These are phyloP conservation scores for Wickerhamiella parazyma DNA, from an alignment of 805 yeast genomes.

Conservation along the genomic window DNA sequence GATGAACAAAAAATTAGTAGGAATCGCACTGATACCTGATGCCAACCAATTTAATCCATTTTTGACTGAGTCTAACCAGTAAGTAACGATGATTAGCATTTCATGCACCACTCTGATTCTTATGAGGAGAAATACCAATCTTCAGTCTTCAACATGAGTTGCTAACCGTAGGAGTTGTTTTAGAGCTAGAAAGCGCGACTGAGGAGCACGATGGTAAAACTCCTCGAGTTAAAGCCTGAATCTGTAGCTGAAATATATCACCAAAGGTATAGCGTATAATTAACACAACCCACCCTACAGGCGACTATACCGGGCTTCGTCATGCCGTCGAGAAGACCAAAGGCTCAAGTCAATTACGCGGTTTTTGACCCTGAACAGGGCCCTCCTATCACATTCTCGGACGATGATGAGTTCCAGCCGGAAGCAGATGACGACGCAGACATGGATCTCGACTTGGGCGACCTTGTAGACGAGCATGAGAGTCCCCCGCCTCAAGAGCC, in stretches of 20 bases:
- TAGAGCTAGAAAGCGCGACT: no score
- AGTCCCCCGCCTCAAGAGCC: background rate
- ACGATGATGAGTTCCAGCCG: slow-evolving; percentile 9
- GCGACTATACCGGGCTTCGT: background rate
- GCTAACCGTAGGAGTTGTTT: slow-evolving; percentile 15
- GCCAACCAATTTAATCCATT: background rate
- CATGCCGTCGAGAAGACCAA: background rate
- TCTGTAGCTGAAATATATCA: no score
- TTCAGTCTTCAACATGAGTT: slow-evolving; percentile 28
- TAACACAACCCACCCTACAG: no score
- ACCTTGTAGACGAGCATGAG: slow-evolving; percentile 1
- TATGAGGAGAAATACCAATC: slow-evolving; percentile 21
- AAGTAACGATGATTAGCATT: slow-evolving; percentile 23
- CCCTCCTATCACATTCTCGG: background rate
- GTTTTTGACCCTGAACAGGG: background rate
- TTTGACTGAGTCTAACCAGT: slow-evolving; percentile 7
- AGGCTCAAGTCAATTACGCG: slow-evolving; percentile 2
- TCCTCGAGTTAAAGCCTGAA: no score
- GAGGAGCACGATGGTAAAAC: no score
- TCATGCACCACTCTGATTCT: slow-evolving; percentile 23
- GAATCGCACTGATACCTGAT: slow-evolving; percentile 26
- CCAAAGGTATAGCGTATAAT: no score
- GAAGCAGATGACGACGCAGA: slow-evolving; percentile 1
- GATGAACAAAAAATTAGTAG: slow-evolving; percentile 21
- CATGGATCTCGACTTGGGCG: slow-evolving; percentile 1